A percentile compares a stretch with the other conserved stretches of the same genome.
Evolutionary conservation across 2,329 filamentous ascomycete species (phyloP).

Genomic region (Cladophialophora immunda): DNA sequence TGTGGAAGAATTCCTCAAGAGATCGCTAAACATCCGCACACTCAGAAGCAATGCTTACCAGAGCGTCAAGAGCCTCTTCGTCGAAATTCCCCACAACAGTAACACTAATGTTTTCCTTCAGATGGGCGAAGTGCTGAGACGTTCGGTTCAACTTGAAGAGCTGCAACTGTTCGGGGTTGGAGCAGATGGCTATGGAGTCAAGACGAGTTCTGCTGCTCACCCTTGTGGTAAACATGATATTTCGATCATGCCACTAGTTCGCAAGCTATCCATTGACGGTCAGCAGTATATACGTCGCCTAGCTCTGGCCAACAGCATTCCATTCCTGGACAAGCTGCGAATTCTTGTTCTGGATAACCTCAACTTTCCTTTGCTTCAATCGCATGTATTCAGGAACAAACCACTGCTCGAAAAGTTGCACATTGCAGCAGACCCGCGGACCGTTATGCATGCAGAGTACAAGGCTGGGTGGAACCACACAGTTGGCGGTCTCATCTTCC

Average conservation of each 20-base stretch:
- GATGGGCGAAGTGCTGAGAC: constrained; percentile 19
- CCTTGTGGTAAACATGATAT: constrained; percentile 30
- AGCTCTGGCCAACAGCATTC: constrained; percentile 24
- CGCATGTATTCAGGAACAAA: constrained; percentile 35
- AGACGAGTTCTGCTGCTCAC: constrained; percentile 26
- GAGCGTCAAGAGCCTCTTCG: constrained; percentile 25
- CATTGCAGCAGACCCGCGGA: constrained; percentile 33
- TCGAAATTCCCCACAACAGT: constrained; percentile 33
- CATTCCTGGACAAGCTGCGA: constrained; percentile 24
- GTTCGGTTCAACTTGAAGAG: constrained; percentile 30
- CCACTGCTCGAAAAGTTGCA: constrained; percentile 30
- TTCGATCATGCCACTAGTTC: neutral
- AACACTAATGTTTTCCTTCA: constrained; percentile 11
- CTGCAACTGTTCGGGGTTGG: constrained; percentile 36
- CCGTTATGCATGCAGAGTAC: constrained; percentile 27
- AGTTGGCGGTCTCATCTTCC: constrained; percentile 10
- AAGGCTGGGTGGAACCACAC: neutral
- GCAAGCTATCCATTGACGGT: constrained; percentile 27
- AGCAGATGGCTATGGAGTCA: constrained; percentile 22
- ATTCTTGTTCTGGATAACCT: constrained; percentile 35
- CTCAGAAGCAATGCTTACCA: constrained; percentile 15
- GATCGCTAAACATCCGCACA: neutral
- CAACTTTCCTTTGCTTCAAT: constrained; percentile 32
- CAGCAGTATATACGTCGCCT: constrained; percentile 23
- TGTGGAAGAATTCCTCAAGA: constrained; percentile 15